Base-by-base conservation (phyloP, 768 basidiomycete species). In the Suillus clintonianus region DNA sequence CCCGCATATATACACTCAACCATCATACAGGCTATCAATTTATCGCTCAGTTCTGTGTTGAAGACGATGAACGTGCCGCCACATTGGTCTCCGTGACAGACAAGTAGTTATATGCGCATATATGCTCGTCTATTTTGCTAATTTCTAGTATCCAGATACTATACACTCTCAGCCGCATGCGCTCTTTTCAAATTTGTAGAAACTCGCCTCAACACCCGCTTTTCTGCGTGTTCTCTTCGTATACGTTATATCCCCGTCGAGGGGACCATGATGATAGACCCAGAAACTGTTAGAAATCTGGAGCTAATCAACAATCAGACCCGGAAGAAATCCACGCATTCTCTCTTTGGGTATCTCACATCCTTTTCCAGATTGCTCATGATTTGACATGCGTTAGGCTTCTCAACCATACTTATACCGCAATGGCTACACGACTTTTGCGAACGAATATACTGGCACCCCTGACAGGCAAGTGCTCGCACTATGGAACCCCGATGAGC, bases 181-280 rank as follows among this genome's bases (percentile, higher is more conserved):
- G 96, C 95, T 0, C 79, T 98, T 17, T 95, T 98, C 82, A 94
- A 94, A 73, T 87, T 93, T 69, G 83, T 89, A 24, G 92, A 96
- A 71, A 76, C 77, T 2, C 84, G 85, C 57, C 76, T 91, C 59
- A 90, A 92, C 66, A 86, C 84, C 0, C 84, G 87, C 15, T 98
- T 92, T 72, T 83, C 91, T 1, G 74, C 83, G 0, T 80, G 78
- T 4, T 93, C 93, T 10, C 79, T 95, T 27, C 83, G 88, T 39
- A 92, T 95, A 61, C 82, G 86, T 24, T 95, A 91, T 70, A 80
- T 86, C 1, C 86, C 91, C 2, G 88, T 92, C 0, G 92, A 96
- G 72, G 96, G 96, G 0, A 96, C 94, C 0, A 92, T 98, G 91
- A 85, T 97, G 84, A 91, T 99, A 66, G 97, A 99, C 71, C 83